Base-by-base conservation (phyloP, 371 early-diverging fungal species). In the Mucor circinelloides region DNA sequence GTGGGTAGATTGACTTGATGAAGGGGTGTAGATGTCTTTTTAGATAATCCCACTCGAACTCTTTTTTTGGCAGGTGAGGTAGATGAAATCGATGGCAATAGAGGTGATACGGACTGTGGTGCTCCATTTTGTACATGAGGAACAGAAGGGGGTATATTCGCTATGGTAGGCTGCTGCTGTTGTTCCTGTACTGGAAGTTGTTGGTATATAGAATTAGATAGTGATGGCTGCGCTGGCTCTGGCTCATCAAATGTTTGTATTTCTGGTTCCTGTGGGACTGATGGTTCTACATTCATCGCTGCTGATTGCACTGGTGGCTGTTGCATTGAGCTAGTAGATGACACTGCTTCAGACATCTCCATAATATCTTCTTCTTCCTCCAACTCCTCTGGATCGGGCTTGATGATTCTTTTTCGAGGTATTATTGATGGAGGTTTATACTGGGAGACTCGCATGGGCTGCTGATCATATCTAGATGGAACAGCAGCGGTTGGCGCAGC, bases 1-100 rank as follows among this genome's bases (percentile, higher is more conserved):
- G n/a, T 36, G 34, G 9, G 48, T 42, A 15, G 61, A 5, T 17
- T 21, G 3, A 19, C 31, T 54, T 60, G 59, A 46, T 67, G 67
- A 27, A 67, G 23, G 3, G 59, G 23, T 23, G 55, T 31, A 12
- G 19, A n/a, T 32, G 61, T 67, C 44, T 46, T 54, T 36, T 79
- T 79, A 3, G 79, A 79, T 56, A 79, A 36, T 0, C 79, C 79
- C 15, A 79, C 69, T 8, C 76, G 64, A 1, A 67, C 63, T 54
- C 75, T 64, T 31, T 71, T 72, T 58, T 64, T 58, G 9, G 21
- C 46, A 8, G 52, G 31, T n/a, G 60, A 21, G 8, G 17, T 12
- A 27, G 31, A 15, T 61, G 8, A 3, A 44, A 1, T 21, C n/a
- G 46, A 17, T 6, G n/a, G 7, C 2, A 28, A 30, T 60, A 19